A percentile compares a stretch with the other conserved stretches of the same genome.
phyloP scores from a whole-genome alignment of 2,329 filamentous ascomycete species.

The Mycosphaerella sp. region DNA sequence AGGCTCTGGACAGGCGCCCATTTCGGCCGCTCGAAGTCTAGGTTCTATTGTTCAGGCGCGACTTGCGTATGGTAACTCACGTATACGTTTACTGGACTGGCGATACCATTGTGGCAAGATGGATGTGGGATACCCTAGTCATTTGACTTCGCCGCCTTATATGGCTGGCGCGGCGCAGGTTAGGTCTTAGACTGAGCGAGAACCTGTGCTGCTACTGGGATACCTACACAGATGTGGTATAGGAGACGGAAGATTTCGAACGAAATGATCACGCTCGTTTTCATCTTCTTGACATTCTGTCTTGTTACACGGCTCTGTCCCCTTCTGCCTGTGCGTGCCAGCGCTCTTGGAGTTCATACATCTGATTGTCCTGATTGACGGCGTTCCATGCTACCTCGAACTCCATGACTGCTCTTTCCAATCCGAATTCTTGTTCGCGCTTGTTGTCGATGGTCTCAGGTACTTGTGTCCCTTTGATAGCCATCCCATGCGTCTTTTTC shows the following conservation, averaged over 20 bases:
- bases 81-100: conserved; percentile 3
- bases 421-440: no score
- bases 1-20: no score
- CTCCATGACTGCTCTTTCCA: no score
- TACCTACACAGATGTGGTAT: neutral
- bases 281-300: neutral
- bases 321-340: neutral
- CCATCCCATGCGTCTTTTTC: no score
- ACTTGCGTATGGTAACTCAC: conserved; percentile 7
- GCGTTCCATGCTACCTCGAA: no score
- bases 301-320: neutral
- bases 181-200: conserved; percentile 7
- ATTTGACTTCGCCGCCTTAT: conserved; percentile 1
- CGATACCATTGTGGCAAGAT: neutral
- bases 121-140: neutral
- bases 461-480: no score
- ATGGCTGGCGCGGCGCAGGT: conserved; percentile 4
- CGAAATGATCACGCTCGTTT: neutral
- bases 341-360: no score
- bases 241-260: neutral
- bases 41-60: conserved; percentile 2
- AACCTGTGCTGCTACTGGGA: conserved; percentile 2
- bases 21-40: neutral
- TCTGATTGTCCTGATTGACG: no score
- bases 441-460: no score